Percentiles rank a stretch among this genome's conserved stretches.
Evolutionary conservation across 2,329 filamentous ascomycete species (phyloP).

Genomic region (Pestalotiopsis fici): DNA sequence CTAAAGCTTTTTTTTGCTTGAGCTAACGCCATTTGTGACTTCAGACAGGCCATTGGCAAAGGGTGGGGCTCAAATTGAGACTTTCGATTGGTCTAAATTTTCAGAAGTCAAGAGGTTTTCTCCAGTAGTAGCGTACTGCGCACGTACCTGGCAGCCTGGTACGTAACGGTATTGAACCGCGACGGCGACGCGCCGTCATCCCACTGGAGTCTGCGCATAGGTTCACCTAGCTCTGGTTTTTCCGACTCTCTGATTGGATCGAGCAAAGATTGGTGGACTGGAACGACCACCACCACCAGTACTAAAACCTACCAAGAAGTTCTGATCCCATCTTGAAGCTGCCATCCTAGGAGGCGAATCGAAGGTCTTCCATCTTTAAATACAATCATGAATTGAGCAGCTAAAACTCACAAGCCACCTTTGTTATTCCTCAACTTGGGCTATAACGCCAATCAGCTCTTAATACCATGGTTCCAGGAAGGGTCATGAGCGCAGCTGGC

Average conservation of each 20-base stretch:
- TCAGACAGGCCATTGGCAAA: too few species aligned
- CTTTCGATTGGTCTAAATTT: background rate
- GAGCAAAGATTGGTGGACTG: background rate
- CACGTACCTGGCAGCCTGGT: too few species aligned
- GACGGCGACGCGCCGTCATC: background rate
- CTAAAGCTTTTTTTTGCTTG: conserved; percentile 16
- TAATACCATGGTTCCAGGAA: conserved; percentile 23
- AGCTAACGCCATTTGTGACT: conserved; percentile 1
- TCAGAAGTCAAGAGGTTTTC: too few species aligned
- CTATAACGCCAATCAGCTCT: background rate
- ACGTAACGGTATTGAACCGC: background rate
- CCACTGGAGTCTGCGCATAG: too few species aligned
- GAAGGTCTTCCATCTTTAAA: too few species aligned
- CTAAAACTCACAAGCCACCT: background rate
- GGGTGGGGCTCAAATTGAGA: background rate
- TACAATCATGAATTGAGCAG: background rate
- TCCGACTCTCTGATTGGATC: background rate
- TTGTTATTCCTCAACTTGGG: background rate
- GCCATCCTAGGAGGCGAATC: background rate
- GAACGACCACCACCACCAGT: background rate
- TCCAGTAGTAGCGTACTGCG: too few species aligned
- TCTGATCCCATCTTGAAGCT: conserved; percentile 12
- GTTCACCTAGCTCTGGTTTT: background rate
- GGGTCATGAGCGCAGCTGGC: conserved; percentile 23
- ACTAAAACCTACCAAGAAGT: background rate